Base-by-base conservation (phyloP, 495 filamentous ascomycete species). In the Cetradonia linearis region DNA sequence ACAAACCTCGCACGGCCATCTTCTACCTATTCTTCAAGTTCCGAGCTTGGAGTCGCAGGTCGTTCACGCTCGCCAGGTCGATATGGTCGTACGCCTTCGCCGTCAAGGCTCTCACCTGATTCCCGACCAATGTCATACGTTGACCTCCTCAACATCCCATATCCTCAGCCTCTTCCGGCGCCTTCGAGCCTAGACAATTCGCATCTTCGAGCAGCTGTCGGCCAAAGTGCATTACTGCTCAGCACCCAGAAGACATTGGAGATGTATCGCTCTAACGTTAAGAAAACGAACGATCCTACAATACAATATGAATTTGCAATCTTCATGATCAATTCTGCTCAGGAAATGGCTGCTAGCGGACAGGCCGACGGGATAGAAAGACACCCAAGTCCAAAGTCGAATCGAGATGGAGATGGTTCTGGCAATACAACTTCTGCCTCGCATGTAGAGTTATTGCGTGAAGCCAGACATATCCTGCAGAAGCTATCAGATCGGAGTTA, bases 211-310 rank as follows among this genome's bases (percentile, higher is more conserved):
- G 80, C 79, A 48, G 80, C 79, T n/a, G 85, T 97, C 18, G 93
- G 93, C 23, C 85, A 81, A 63, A 91, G 93, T 69, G 91, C 91
- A 20, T 94, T 89, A 2, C 76, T 97, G 11, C 78, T 99, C 30
- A 91, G 90, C 68, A 85, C 88, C 37, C 85, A 87, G 67, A 86
- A 96, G 69, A 97, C 93, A 2, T 78, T 99, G 59, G 91, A 97
- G 61, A 96, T 96, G 92, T 99, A 99, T 68, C 79, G 94, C 33
- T 84, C 85, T 44, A 97, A 96, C 69, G 87, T 95, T 27, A 97
- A 95, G 77, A 99, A 97, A 71, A 92, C 91, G 0, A 92, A 88
- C 62, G 89, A 96, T 68, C 81, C 86, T 6, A 80, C 83, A 7
- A 83, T 91, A 28, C 88, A 95, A 69, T 97, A 97, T 72, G 91